Percentiles rank a stretch among this genome's conserved stretches.
Evolutionary conservation across 78 protist genomes (phyloP).

Genomic region (Dictyostelium brefeldianum): DNA sequence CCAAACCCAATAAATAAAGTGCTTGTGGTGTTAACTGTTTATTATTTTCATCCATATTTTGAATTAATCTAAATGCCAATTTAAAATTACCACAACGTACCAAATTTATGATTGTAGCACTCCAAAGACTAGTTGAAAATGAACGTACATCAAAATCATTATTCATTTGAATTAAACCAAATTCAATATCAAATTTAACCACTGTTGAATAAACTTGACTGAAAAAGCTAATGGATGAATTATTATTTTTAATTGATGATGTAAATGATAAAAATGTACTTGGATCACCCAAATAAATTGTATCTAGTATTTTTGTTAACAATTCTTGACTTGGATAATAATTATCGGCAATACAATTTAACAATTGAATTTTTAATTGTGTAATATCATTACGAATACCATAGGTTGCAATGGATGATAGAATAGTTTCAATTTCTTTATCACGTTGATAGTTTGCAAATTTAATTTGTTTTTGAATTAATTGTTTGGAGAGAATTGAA

Average conservation of each 20-base stretch:
- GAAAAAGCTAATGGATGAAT: neutral
- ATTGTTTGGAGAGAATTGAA: no score
- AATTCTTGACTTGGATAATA: no score
- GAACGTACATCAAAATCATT: neutral
- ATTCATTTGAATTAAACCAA: conserved; percentile 5
- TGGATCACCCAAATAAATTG: conserved; percentile 3
- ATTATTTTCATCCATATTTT: neutral
- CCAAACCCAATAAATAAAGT: neutral
- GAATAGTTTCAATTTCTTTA: no score
- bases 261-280: neutral
- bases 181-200: neutral
- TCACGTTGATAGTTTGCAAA: no score
- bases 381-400: no score
- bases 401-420: no score
- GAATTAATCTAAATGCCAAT: neutral
- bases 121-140: neutral
- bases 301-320: neutral
- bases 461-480: no score
- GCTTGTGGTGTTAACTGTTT: neutral
- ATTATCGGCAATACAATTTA: no score
- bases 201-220: neutral
- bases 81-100: neutral
- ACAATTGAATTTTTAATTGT: no score
- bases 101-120: neutral
- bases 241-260: neutral